Base-by-base conservation (phyloP, 2,329 filamentous ascomycete species). In the Penicillium sp. region DNA sequence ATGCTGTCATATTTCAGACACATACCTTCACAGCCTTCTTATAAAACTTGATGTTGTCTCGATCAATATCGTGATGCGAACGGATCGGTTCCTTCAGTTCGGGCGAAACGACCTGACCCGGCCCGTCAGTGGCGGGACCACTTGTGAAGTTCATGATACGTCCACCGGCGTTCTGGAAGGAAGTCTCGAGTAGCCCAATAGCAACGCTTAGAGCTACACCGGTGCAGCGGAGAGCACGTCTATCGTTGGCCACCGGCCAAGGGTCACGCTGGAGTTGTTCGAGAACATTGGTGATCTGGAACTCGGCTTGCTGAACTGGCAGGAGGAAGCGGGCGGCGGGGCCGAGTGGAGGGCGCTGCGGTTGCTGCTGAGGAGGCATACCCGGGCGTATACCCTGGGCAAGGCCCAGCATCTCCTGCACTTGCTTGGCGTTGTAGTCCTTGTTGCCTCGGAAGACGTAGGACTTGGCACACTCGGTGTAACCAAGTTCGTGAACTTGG, bases 41-140 rank as follows among this genome's bases (percentile, higher is more conserved):
- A 78, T 96, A 97, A 77, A 97, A 97, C 75, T 99, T 99, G 78
- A 96, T 96, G 71, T 97, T 97, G 74, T 99, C 94, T 51, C 92
- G 86, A 71, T 99, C 94, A 73, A 99, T 99, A 67, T 99, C 94
- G 75, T 99, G 94, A 76, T 99, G 94, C 34, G 93, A 97, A 68
- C 94, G 88, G 60, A 99, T 97, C 8, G 95, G 91, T 72, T 99
- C 94, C 71, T 93, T 89, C 60, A 99, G 79, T 75, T 99, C 94
- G 20, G 94, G 90, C 2, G 92, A 92, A 69, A 99, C 94, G 26
- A 99, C 94, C 84, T 96, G 91, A 55, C 94, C 94, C 9, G 94
- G 94, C 1, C 94, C 94, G 74, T 99, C 94, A 0, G 94, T 99
- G 33, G 92, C 91, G 46, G 94, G 88, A 29, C 94, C 94, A 67